phyloP scores from a whole-genome alignment of 805 yeast genomes.

The Lipomyces anomalus region DNA sequence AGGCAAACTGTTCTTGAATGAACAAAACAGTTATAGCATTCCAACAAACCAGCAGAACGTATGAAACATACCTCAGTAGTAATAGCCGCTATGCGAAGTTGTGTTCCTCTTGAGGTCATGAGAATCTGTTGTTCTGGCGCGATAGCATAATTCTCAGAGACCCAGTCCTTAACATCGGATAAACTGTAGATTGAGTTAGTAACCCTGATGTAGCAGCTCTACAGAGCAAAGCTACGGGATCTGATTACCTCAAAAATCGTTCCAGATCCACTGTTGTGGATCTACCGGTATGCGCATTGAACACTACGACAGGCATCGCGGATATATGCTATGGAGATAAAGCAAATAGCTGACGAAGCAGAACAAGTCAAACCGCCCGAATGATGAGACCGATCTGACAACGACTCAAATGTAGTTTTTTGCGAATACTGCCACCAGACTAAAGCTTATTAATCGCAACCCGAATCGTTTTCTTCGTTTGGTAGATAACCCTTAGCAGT shows the following conservation, averaged over 20 bases:
- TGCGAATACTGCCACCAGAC: too few species aligned
- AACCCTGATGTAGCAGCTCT: not conserved
- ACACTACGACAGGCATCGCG: too few species aligned
- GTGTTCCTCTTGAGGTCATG: conserved; percentile 23
- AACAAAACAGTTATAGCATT: not conserved
- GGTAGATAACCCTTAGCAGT: too few species aligned
- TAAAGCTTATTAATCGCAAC: too few species aligned
- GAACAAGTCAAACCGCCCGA: too few species aligned
- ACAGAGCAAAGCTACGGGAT: not conserved
- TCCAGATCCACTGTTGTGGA: conserved; percentile 11
- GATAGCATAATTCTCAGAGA: conserved; percentile 12
- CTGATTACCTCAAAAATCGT: conserved; percentile 10
- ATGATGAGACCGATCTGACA: too few species aligned
- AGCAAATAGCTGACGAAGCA: too few species aligned
- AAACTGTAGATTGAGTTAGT: not conserved
- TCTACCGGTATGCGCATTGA: conserved; percentile 22
- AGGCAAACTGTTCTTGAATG: not conserved
- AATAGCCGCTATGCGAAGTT: conserved; percentile 17
- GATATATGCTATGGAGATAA: too few species aligned
- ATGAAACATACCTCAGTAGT: conserved; percentile 12
- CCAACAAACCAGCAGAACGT: not conserved
- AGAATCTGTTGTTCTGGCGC: conserved; percentile 17
- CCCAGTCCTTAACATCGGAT: conserved; percentile 13
- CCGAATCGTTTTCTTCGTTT: too few species aligned
- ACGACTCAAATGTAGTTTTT: too few species aligned